phyloP scores from a whole-genome alignment of 371 early-diverging fungal genomes.

The Apophysomyces trapeziformis region DNA sequence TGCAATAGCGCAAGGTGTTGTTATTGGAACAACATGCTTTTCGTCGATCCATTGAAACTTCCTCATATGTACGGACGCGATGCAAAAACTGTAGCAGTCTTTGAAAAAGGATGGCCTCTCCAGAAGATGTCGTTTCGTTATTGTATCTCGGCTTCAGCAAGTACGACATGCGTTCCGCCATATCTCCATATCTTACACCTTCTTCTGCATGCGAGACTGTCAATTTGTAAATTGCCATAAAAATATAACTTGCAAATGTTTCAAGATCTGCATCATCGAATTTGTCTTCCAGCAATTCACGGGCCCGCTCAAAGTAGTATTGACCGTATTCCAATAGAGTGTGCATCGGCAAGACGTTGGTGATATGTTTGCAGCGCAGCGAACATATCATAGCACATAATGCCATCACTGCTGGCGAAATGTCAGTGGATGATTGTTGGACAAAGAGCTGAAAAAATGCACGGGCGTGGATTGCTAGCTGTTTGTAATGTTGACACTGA shows the following conservation, averaged over 20 bases:
- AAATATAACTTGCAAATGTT: conserved; percentile 24
- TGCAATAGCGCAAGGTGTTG: conserved; percentile 11
- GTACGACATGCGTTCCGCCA: conserved; percentile 35
- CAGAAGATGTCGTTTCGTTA: background rate
- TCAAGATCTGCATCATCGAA: conserved; percentile 17
- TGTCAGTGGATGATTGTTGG: background rate
- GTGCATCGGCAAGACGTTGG: conserved; percentile 15
- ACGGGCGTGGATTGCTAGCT: conserved; percentile 26
- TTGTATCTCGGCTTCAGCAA: conserved; percentile 19
- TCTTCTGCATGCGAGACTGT: conserved; percentile 19
- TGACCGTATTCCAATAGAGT: conserved; percentile 12
- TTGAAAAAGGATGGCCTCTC: conserved; percentile 15
- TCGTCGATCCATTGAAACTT: background rate
- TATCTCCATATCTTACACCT: conserved; percentile 18
- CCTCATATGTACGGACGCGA: conserved; percentile 13
- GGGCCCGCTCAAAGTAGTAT: conserved; percentile 12
- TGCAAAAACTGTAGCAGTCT: conserved; percentile 13
- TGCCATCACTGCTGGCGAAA: conserved; percentile 37
- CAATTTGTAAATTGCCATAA: conserved; percentile 31
- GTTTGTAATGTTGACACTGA: conserved; percentile 32
- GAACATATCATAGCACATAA: conserved; percentile 33
- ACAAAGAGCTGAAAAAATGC: conserved; percentile 29
- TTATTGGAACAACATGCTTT: conserved; percentile 8
- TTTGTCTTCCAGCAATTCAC: conserved; percentile 11
- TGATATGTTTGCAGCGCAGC: conserved; percentile 32